Conservation (phyloP, 352 stramenopile genomes). For the Phytopythium kandeliae region DNA sequence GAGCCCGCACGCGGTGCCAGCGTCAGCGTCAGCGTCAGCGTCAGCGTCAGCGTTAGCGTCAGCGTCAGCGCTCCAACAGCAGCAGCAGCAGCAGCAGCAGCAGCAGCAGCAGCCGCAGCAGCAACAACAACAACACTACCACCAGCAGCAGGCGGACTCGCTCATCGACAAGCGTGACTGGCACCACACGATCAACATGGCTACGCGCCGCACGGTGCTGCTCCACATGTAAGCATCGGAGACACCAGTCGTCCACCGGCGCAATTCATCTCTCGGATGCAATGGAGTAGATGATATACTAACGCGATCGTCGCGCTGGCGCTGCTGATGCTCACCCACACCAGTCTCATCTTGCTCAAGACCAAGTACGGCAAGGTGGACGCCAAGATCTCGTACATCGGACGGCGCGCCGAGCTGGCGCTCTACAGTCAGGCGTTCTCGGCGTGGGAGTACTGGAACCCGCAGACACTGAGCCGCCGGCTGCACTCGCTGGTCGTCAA, state of each 20-base stretch:
- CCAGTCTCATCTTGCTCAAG: slow-evolving; percentile 49
- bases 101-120: too few species aligned
- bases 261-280: too few species aligned
- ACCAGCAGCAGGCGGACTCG: slow-evolving; percentile 7
- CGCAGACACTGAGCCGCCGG: slow-evolving; percentile 45
- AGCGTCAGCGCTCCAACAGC: too few species aligned
- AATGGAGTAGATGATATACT: too few species aligned
- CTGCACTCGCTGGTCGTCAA: slow-evolving; percentile 57
- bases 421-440: slow-evolving; percentile 51
- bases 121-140: too few species aligned
- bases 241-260: too few species aligned
- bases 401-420: slow-evolving; percentile 44
- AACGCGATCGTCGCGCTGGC: too few species aligned
- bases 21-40: too few species aligned
- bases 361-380: slow-evolving; percentile 58
- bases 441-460: slow-evolving; percentile 44
- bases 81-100: too few species aligned
- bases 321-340: neutral
- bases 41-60: too few species aligned
- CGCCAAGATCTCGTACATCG: slow-evolving; percentile 56
- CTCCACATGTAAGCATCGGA: slow-evolving; percentile 60
- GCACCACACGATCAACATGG: slow-evolving; percentile 34
- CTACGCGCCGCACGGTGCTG: slow-evolving; percentile 35
- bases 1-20: slow-evolving; percentile 10
- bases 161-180: slow-evolving; percentile 23